Evolutionary conservation across 495 filamentous ascomycete species (phyloP), one percentile per base, ranked within the genome.

Genomic region (Gamarada debralockiae): DNA sequence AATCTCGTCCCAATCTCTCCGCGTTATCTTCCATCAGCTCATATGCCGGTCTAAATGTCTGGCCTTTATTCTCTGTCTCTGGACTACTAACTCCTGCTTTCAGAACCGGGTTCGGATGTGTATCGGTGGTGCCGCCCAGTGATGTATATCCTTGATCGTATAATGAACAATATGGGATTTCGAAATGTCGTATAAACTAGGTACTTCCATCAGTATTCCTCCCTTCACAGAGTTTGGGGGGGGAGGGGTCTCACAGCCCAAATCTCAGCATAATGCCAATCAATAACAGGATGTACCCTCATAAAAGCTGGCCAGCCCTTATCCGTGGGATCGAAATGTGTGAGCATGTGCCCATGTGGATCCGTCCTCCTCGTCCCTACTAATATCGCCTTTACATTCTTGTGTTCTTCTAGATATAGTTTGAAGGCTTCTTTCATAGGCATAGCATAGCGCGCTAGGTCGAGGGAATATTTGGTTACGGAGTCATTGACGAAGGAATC

Each of bases 241-340:
- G 37, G 4, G 5, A 39, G n/a, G n/a, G 18, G n/a, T 4, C 84
- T 70, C 57, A 86, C 85, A 4, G 84, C 79, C 95, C 93, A 96
- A 52, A 98, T 91, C 67, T 97, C 92, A 14, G 81, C 82, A 71
- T 96, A 98, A 66, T 92, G 87, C 95, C 93, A 97, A 63, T 97
- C 93, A 63, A 98, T 89, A 8, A 98, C 86, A 0, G 93, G 93
- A 71, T 97, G 90, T 36, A 96, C 74, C 40, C 93, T 77, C 83
- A 97, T 91, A 62, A 98, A 96, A 50, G 76, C 69, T 21, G 93
- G 95, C 93, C 93, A 98, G 3, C 85, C 93, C 23, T 76, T 68
- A 72, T 98, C 93, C 3, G 93, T 98, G 48, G 70, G 74, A 63
- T 95, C 85, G 63, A 97, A 97, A 65, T 86, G 80, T 7, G 74